These are phyloP conservation scores for Aspergillus carlsbadensis DNA, from an alignment of 495 filamentous ascomycete species.

Conservation along the genomic window DNA sequence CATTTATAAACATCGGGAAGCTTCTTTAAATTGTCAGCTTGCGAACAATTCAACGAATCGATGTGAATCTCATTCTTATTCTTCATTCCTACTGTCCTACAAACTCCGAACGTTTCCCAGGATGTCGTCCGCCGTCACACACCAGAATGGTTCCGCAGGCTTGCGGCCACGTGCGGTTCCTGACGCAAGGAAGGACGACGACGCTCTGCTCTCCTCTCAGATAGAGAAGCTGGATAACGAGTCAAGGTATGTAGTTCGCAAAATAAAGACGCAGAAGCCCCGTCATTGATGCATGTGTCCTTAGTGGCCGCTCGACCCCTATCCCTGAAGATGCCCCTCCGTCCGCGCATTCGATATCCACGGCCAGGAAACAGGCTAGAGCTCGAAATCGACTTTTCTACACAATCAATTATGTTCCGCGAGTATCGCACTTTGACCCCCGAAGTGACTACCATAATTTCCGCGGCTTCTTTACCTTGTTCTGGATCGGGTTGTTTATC, in stretches of 20 bases:
- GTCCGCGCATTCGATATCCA: conserved; percentile 80
- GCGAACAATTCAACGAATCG: not conserved
- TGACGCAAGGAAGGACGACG: conserved; percentile 25
- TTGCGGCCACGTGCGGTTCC: conserved; percentile 35
- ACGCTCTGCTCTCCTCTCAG: conserved; percentile 22
- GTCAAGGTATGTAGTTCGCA: conserved; percentile 25
- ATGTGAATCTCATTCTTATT: conserved; percentile 9
- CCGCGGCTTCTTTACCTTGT: conserved; percentile 93
- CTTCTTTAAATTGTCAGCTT: not conserved
- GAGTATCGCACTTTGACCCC: conserved; percentile 95
- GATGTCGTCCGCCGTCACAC: conserved; percentile 39
- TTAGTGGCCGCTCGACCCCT: conserved; percentile 85
- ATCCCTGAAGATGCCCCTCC: conserved; percentile 88
- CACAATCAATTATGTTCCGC: conserved; percentile 89
- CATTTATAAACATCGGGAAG: conserved; percentile 2
- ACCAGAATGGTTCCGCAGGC: conserved; percentile 24
- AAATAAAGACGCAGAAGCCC: not conserved
- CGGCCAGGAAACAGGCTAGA: conserved; percentile 79
- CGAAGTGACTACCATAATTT: conserved; percentile 91
- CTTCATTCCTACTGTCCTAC: conserved; percentile 1
- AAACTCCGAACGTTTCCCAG: not conserved
- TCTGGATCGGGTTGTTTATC: conserved; percentile 95
- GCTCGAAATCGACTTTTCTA: conserved; percentile 88
- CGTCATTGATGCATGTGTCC: not conserved
- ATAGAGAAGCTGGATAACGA: conserved; percentile 28